Conservation (phyloP, 2,329 filamentous ascomycete genomes). For the Cyphellophora europaea region DNA sequence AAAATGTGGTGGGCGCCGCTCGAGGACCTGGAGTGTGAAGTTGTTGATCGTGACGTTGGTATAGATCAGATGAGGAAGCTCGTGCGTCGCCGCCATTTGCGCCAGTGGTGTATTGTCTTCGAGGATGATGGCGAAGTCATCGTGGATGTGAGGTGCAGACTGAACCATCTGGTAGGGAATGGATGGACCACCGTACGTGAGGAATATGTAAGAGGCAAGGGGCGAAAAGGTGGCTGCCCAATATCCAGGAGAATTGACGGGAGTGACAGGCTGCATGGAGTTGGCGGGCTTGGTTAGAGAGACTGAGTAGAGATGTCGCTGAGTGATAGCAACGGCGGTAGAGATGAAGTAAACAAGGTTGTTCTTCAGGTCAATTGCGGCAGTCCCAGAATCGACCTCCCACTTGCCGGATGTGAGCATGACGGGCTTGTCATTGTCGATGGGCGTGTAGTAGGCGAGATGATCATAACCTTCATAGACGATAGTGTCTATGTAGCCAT, state of each 20-base stretch:
- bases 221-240: conserved; percentile 78
- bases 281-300: conserved; percentile 64
- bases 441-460: conserved; percentile 81
- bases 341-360: conserved; percentile 87
- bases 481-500: conserved; percentile 89
- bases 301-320: conserved; percentile 87
- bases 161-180: conserved; percentile 89
- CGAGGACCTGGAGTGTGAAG: conserved; percentile 62
- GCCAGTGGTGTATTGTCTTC: conserved; percentile 69
- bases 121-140: conserved; percentile 58
- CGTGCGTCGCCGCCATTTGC: conserved; percentile 61
- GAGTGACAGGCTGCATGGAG: conserved; percentile 62
- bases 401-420: conserved; percentile 82
- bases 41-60: conserved; percentile 77
- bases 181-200: conserved; percentile 73
- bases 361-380: conserved; percentile 71
- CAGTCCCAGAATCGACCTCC: conserved; percentile 83
- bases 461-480: conserved; percentile 84
- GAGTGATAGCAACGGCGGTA: conserved; percentile 77
- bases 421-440: conserved; percentile 72
- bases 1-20: conserved; percentile 85
- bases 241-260: conserved; percentile 64
- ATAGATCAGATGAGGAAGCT: conserved; percentile 75
- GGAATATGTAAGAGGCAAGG: conserved; percentile 70
- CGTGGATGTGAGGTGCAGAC: conserved; percentile 62